Base-by-base conservation (phyloP, 495 filamentous ascomycete species). In the Annulohypoxylon bovei region DNA sequence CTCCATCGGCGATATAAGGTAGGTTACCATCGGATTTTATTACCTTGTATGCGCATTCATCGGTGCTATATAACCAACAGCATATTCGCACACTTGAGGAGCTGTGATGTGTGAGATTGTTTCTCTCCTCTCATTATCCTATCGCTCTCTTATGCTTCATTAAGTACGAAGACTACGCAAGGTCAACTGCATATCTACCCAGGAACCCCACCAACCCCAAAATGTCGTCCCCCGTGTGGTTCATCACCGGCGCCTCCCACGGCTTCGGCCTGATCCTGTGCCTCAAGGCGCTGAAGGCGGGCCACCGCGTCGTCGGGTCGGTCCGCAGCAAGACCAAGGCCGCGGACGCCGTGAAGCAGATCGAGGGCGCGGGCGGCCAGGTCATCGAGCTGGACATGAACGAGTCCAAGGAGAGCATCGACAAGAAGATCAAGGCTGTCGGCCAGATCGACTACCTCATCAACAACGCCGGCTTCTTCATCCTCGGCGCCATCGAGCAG, bases 161-260 rank as follows among this genome's bases (percentile, higher is more conserved):
- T 18, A n/a, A 42, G 0, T 6, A 20, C 39, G 4, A 20, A 42
- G 20, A 7, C 16, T 7, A 9, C 32, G 7, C 32, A 35, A 35
- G 32, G 11, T n/a, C n/a, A n/a, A n/a, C n/a, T n/a, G n/a, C n/a
- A n/a, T n/a, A n/a, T 37, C 33, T 6, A 27, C 25, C 23, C n/a
- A n/a, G n/a, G n/a, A n/a, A n/a, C 25, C 46, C 27, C 16, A 1
- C 30, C 1, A 14, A 40, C 12, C 33, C 22, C 27, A 56, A 35
- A 27, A 74, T 74, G 73, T 64, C 62, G 25, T 62, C 67, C 25
- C 66, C 74, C 27, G 72, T 76, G 11, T 81, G 76, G 77, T 79
- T 88, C 56, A 82, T 89, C 62, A 88, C 85, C 0, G 87, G 87
- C 56, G 79, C 79, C 46, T 87, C 84, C 14, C 80, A 79, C 44